Evolutionary conservation across 345 rosid genomes (phyloP).

Genomic region (Acer negundo): DNA sequence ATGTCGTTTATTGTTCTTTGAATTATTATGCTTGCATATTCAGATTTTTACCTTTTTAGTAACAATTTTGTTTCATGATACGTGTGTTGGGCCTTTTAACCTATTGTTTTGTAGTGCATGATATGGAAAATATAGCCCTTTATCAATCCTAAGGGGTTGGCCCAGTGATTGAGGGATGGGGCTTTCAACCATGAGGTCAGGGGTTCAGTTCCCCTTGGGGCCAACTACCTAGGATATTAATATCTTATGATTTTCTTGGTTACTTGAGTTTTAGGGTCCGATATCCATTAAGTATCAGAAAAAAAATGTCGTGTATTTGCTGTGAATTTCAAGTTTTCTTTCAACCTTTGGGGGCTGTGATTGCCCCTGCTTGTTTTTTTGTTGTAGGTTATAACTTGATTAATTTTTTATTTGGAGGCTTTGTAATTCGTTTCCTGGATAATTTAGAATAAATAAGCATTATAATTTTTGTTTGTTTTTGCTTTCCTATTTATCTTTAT

Average conservation of each 20-base stretch:
- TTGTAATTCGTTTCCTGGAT: neutral
- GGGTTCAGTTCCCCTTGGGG: neutral
- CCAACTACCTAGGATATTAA: neutral
- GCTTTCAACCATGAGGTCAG: neutral
- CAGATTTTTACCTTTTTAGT: neutral
- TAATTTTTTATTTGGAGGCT: neutral
- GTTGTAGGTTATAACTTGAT: neutral
- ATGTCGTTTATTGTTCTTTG: neutral
- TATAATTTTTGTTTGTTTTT: neutral
- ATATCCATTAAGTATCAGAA: neutral
- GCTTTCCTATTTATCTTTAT: conserved; percentile 12
- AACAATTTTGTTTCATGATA: neutral
- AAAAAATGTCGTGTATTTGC: neutral
- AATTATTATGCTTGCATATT: neutral
- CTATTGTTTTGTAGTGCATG: neutral
- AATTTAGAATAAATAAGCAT: neutral
- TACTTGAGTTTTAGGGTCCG: too few species aligned
- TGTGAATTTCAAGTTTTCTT: neutral
- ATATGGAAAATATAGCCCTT: neutral
- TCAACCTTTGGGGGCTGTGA: neutral
- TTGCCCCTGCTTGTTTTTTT: neutral
- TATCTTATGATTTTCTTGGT: neutral
- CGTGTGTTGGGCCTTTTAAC: neutral
- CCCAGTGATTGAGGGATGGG: neutral
- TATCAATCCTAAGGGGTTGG: neutral